phyloP scores from a whole-genome alignment of 306 rosid genomes.

The Heteromeles arbutifolia region DNA sequence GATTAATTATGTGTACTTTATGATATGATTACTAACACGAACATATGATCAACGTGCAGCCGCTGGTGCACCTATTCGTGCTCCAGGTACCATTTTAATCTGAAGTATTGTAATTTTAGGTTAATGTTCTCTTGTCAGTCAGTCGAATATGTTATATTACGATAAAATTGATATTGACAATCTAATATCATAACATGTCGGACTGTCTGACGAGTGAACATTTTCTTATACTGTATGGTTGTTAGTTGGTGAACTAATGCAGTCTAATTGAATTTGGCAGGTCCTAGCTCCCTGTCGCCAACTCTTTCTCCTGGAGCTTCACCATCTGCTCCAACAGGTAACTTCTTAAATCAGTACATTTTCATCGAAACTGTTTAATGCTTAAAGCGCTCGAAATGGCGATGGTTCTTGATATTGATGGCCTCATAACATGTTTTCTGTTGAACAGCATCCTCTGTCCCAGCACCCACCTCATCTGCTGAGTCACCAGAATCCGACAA shows the following conservation, averaged over 20 bases:
- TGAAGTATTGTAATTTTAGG: not conserved
- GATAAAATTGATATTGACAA: not conserved
- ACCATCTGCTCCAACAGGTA: constrained; percentile 55
- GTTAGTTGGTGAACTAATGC: not conserved
- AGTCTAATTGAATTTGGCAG: constrained; percentile 23
- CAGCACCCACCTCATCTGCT: constrained; percentile 47
- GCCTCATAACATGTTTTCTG: not conserved
- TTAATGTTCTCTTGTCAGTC: not conserved
- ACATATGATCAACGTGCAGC: constrained; percentile 37
- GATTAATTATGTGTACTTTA: not conserved
- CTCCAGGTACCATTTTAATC: constrained; percentile 49
- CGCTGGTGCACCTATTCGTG: constrained; percentile 48
- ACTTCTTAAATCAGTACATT: not conserved
- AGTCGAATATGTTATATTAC: not conserved
- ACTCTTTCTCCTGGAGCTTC: constrained; percentile 39
- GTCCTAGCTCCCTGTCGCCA: constrained; percentile 47
- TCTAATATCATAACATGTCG: not conserved
- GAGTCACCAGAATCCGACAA: constrained; percentile 48
- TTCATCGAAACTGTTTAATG: not conserved
- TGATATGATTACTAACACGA: not conserved
- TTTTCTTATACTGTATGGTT: not conserved
- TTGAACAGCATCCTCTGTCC: constrained; percentile 39
- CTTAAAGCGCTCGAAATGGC: not conserved
- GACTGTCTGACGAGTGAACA: not conserved
- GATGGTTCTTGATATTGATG: not conserved